Percentiles rank a stretch among this genome's conserved stretches.
Conservation (phyloP, 1,284 basidiomycete species). For the Neotropicomus parvogracilis region DNA sequence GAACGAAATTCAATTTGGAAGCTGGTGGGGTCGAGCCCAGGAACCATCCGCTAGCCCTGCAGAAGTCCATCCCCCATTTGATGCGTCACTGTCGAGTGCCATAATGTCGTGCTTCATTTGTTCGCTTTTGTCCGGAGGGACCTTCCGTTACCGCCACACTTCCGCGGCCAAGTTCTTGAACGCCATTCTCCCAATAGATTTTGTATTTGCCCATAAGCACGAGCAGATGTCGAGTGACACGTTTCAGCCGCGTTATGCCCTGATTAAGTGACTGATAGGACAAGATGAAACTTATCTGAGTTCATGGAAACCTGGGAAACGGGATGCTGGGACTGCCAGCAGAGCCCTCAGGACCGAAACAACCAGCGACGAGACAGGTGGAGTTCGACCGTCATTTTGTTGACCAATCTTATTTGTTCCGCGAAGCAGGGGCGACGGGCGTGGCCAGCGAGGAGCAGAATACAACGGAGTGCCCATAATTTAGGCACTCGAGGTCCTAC, state of each 20-base stretch:
- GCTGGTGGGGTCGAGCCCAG: neutral
- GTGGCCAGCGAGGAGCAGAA: neutral
- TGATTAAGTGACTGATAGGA: conserved; percentile 13
- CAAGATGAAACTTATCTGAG: conserved; percentile 20
- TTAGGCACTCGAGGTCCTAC: conserved; percentile 23
- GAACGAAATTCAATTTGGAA: conserved; percentile 1
- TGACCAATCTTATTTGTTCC: conserved; percentile 2
- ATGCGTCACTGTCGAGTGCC: conserved; percentile 1
- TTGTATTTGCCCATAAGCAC: conserved; percentile 7
- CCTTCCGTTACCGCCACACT: conserved; percentile 9
- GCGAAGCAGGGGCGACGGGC: neutral
- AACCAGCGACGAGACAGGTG: conserved; percentile 5
- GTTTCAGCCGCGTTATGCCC: conserved; percentile 29
- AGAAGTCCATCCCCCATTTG: neutral
- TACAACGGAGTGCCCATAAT: neutral
- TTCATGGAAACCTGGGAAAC: conserved; percentile 19
- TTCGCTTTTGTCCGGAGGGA: neutral
- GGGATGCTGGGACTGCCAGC: conserved; percentile 10
- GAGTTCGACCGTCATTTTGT: neutral
- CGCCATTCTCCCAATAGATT: conserved; percentile 5
- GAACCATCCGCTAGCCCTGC: conserved; percentile 3
- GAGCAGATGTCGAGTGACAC: conserved; percentile 13
- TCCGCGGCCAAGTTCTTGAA: conserved; percentile 14
- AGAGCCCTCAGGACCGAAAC: conserved; percentile 8
- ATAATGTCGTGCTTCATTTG: conserved; percentile 6